Percentiles rank a stretch among this genome's conserved stretches.
phyloP scores from a whole-genome alignment of 352 stramenopile species.

The Phytophthora ohioensis region DNA sequence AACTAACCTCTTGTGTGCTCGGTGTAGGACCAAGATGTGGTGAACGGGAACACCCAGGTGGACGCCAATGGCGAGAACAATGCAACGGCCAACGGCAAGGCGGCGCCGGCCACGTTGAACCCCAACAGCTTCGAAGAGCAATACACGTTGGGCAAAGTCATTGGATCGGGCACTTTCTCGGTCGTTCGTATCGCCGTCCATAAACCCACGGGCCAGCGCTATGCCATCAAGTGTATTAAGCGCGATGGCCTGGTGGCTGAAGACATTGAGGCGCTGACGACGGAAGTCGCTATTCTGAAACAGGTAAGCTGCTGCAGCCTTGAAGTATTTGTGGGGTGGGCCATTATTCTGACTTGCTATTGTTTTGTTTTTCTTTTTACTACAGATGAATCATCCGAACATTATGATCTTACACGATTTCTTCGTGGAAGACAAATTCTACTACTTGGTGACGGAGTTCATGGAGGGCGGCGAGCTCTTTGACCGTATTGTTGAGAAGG shows the following conservation, averaged over 20 bases:
- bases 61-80: slow-evolving; percentile 49
- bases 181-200: slow-evolving; percentile 88
- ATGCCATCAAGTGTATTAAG: slow-evolving; percentile 95
- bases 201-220: slow-evolving; percentile 85
- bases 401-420: slow-evolving; percentile 95
- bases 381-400: slow-evolving; percentile 92
- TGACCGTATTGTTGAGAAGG: slow-evolving; percentile 89
- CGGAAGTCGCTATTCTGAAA: slow-evolving; percentile 87
- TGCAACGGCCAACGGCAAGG: slow-evolving; percentile 28
- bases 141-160: slow-evolving; percentile 87
- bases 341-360: slow-evolving; percentile 12
- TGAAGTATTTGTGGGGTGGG: neutral
- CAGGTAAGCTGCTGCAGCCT: slow-evolving; percentile 49
- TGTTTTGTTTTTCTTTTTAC: slow-evolving; percentile 5
- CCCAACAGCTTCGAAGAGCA: slow-evolving; percentile 85
- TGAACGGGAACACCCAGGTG: slow-evolving; percentile 48
- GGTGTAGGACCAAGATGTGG: slow-evolving; percentile 54
- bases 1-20: slow-evolving; percentile 3
- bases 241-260: slow-evolving; percentile 83
- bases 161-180: slow-evolving; percentile 92
- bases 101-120: slow-evolving; percentile 41
- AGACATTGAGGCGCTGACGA: slow-evolving; percentile 90
- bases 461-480: slow-evolving; percentile 94
- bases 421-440: slow-evolving; percentile 94
- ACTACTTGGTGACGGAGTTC: slow-evolving; percentile 98